Evolutionary conservation across 805 yeast genomes (phyloP).

Genomic region (Candida nonsorbophila): DNA sequence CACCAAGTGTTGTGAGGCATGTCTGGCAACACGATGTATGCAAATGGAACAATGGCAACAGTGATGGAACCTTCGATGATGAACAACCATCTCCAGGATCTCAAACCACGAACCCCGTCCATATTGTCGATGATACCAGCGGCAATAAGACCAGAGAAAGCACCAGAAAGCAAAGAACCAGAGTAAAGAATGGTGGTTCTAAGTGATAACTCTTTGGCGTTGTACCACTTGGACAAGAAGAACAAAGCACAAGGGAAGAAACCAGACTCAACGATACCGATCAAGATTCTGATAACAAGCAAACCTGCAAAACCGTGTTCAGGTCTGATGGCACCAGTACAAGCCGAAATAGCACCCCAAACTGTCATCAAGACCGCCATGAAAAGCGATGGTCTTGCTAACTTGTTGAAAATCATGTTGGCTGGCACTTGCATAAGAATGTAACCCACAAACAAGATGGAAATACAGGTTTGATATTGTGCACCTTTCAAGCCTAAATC

Average conservation of each 20-base stretch:
- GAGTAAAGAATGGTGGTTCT: conserved; percentile 47
- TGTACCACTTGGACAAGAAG: conserved; percentile 52
- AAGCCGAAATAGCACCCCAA: conserved; percentile 47
- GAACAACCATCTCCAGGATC: conserved; percentile 54
- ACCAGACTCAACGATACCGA: conserved; percentile 46
- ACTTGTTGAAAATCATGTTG: conserved; percentile 39
- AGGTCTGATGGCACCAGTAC: conserved; percentile 42
- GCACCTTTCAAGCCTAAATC: conserved; percentile 38
- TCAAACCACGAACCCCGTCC: conserved; percentile 34
- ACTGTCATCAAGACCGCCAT: conserved; percentile 44
- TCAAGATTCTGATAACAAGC: conserved; percentile 40
- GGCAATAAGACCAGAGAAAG: conserved; percentile 50
- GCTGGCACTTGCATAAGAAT: conserved; percentile 46
- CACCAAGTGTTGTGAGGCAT: conserved; percentile 47
- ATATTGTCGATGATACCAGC: conserved; percentile 45
- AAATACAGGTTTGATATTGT: conserved; percentile 46
- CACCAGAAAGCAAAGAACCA: conserved; percentile 49
- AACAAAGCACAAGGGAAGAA: conserved; percentile 44
- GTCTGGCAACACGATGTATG: conserved; percentile 47
- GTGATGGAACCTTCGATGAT: conserved; percentile 54
- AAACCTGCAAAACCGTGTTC: conserved; percentile 33
- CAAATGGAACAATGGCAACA: conserved; percentile 37
- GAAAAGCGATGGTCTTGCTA: conserved; percentile 48
- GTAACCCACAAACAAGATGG: conserved; percentile 48
- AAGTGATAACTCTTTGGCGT: conserved; percentile 42